Evolutionary conservation across 2,329 filamentous ascomycete genomes (phyloP).

Genomic region (Seiridium unicorne): DNA sequence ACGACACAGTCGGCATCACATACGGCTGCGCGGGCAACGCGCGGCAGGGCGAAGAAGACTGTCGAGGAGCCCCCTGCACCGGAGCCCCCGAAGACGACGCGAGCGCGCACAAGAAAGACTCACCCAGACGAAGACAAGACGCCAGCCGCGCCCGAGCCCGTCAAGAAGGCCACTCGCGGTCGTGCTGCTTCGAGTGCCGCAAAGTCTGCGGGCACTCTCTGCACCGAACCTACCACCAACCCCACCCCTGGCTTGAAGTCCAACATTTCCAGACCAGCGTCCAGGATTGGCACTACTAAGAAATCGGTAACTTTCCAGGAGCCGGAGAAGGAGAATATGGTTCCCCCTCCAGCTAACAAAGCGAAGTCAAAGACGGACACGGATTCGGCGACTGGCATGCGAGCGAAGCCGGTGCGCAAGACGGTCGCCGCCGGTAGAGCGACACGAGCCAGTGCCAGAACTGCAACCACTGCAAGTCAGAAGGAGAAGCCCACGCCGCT

Average conservation of each 20-base stretch:
- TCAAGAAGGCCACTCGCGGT: constrained; percentile 33
- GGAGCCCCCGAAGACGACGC: constrained; percentile 24
- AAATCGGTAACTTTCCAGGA: constrained; percentile 65
- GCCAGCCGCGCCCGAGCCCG: constrained; percentile 25
- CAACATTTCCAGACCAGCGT: constrained; percentile 31
- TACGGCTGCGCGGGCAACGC: constrained; percentile 32
- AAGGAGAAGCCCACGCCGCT: constrained; percentile 47
- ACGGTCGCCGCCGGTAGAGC: constrained; percentile 32
- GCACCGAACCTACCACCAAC: constrained; percentile 28
- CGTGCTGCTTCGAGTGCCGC: constrained; percentile 33
- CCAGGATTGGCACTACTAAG: constrained; percentile 32
- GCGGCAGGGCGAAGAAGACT: constrained; percentile 44
- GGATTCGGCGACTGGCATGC: constrained; percentile 34
- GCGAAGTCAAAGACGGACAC: constrained; percentile 26
- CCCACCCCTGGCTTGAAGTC: constrained; percentile 38
- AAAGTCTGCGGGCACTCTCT: constrained; percentile 34
- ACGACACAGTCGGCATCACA: constrained; percentile 15
- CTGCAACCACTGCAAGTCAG: constrained; percentile 28
- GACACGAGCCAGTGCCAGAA: constrained; percentile 34
- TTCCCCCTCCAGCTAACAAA: constrained; percentile 34
- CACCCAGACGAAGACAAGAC: constrained; percentile 21
- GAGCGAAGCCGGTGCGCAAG: constrained; percentile 49
- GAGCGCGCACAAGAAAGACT: constrained; percentile 29
- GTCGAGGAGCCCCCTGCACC: constrained; percentile 22
- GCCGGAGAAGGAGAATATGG: constrained; percentile 63